phyloP scores from a whole-genome alignment of 805 yeast genomes.

The Lachancea sp. region DNA sequence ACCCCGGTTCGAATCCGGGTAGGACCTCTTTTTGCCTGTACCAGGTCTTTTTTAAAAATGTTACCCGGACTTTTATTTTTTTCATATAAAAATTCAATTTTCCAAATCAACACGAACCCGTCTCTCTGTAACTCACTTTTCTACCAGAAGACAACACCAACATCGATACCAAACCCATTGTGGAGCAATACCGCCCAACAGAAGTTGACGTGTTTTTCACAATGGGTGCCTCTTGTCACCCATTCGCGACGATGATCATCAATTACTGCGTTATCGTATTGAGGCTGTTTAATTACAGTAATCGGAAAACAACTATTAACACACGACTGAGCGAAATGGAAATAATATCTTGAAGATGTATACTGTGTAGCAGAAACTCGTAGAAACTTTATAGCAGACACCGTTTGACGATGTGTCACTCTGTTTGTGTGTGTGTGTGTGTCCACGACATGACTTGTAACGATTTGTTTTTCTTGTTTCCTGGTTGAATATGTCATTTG shows the following conservation, averaged over 20 bases:
- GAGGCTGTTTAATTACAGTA: constrained; percentile 23
- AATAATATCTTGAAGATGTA: neutral
- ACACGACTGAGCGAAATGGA: constrained; percentile 6
- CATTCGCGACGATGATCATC: constrained; percentile 16
- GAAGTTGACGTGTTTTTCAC: neutral
- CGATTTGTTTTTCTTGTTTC: neutral
- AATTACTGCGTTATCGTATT: constrained; percentile 35
- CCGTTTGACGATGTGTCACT: no score
- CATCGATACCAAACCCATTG: neutral
- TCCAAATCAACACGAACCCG: no score
- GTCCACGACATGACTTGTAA: no score
- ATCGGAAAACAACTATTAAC: constrained; percentile 11
- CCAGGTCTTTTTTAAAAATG: neutral
- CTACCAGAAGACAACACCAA: no score
- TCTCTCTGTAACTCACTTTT: no score
- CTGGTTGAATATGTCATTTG: neutral
- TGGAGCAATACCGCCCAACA: neutral
- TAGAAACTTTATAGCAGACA: no score
- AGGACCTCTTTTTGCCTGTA: constrained; percentile 45
- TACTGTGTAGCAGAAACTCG: neutral
- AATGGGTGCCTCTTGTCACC: neutral
- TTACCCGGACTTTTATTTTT: neutral
- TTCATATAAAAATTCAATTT: neutral
- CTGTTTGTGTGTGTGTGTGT: no score
- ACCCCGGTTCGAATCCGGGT: constrained; percentile 88